A percentile compares a stretch with the other conserved stretches of the same genome.
Evolutionary conservation across 2,329 filamentous ascomycete species (phyloP).

Genomic region (Rhynchosporium agropyri): DNA sequence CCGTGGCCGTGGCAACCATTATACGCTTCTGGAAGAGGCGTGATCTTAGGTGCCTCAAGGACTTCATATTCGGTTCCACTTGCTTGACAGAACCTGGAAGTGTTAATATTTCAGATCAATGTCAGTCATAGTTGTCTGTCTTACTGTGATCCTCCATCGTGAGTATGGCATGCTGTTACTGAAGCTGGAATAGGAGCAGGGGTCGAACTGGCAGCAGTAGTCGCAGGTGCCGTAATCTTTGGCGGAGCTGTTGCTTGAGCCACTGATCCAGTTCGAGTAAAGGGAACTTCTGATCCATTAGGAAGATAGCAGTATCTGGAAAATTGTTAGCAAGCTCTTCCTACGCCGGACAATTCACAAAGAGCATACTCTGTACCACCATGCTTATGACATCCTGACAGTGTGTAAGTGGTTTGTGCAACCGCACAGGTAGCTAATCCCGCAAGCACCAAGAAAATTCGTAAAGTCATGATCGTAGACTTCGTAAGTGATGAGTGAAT

Average conservation of each 20-base stretch:
- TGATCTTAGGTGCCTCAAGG: constrained; percentile 54
- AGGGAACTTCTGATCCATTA: constrained; percentile 21
- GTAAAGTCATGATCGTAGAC: constrained; percentile 17
- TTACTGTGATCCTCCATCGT: constrained; percentile 47
- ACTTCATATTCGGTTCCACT: constrained; percentile 48
- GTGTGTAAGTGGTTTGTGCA: constrained; percentile 26
- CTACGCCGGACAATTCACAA: neutral
- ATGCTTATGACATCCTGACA: constrained; percentile 42
- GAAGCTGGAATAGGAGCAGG: constrained; percentile 36
- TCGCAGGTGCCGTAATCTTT: constrained; percentile 11
- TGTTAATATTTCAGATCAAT: constrained; percentile 9
- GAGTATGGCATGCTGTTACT: constrained; percentile 56
- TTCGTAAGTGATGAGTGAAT: neutral
- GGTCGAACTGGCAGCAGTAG: constrained; percentile 11
- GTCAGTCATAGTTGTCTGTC: neutral
- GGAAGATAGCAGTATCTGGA: constrained; percentile 21
- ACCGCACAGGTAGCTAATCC: neutral
- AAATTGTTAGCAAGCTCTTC: neutral
- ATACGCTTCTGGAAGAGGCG: constrained; percentile 60
- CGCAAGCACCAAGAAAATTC: neutral
- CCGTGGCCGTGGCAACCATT: constrained; percentile 68
- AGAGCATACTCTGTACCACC: constrained; percentile 38
- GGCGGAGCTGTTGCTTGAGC: neutral
- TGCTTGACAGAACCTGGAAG: constrained; percentile 48
- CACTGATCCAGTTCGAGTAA: constrained; percentile 13